A percentile compares a stretch with the other conserved stretches of the same genome.
Conservation (phyloP, 2,329 filamentous ascomycete species). For the Aspergillus ruber region DNA sequence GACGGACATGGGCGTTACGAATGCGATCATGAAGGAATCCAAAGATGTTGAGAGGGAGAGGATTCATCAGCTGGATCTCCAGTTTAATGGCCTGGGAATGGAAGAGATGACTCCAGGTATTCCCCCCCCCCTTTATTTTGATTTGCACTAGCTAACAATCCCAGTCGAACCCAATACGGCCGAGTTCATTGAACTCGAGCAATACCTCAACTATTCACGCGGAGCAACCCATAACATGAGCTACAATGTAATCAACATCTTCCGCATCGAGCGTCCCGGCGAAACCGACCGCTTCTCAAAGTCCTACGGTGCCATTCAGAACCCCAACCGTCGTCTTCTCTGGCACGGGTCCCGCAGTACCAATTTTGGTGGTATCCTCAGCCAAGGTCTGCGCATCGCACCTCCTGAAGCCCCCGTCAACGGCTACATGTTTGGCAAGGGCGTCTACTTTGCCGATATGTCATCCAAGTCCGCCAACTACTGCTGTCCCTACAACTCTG, state of each 20-base stretch:
- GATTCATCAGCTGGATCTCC: conserved; percentile 63
- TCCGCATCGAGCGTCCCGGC: conserved; percentile 70
- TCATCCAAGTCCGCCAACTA: conserved; percentile 77
- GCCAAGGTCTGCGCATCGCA: conserved; percentile 82
- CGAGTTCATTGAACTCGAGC: conserved; percentile 60
- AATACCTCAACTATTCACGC: conserved; percentile 62
- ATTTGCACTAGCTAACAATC: conserved; percentile 6
- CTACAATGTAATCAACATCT: conserved; percentile 63
- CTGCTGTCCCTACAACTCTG: conserved; percentile 57
- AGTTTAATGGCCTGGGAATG: conserved; percentile 65
- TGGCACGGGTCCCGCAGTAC: conserved; percentile 83
- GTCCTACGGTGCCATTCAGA: conserved; percentile 47
- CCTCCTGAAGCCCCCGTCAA: conserved; percentile 67
- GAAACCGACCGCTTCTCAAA: conserved; percentile 64
- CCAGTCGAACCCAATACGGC: conserved; percentile 47
- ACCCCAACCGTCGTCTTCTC: conserved; percentile 66
- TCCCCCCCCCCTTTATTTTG: conserved; percentile 5
- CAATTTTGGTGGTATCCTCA: conserved; percentile 82
- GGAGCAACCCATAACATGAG: conserved; percentile 58
- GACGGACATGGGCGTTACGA: conserved; percentile 77
- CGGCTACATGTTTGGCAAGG: conserved; percentile 87
- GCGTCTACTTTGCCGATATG: conserved; percentile 82
- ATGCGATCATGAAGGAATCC: conserved; percentile 66
- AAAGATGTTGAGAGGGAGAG: conserved; percentile 41
- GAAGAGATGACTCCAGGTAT: conserved; percentile 64